Percentiles rank a stretch among this genome's conserved stretches.
These are phyloP conservation scores for Metarhizium anisopliae DNA, from an alignment of 2,329 filamentous ascomycete genomes.

Conservation along the genomic window DNA sequence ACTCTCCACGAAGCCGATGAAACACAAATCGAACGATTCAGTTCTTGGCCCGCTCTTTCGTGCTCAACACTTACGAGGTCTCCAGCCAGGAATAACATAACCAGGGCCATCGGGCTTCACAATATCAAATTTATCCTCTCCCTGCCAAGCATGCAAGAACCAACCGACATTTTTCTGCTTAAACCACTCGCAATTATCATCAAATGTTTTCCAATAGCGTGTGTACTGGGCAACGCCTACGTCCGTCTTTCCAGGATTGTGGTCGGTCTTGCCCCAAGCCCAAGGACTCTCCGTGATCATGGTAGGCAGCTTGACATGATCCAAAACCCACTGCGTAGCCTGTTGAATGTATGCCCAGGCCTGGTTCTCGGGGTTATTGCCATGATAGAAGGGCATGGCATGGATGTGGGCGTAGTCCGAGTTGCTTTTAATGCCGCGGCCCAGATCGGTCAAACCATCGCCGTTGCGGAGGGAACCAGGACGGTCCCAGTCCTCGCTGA, in stretches of 20 bases:
- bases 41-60: background rate
- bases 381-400: constrained; percentile 14
- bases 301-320: constrained; percentile 10
- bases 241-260: constrained; percentile 10
- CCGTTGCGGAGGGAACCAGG: constrained; percentile 2
- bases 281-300: constrained; percentile 13
- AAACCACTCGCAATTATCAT: constrained; percentile 13
- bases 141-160: constrained; percentile 13
- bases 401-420: constrained; percentile 13
- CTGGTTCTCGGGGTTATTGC: constrained; percentile 5
- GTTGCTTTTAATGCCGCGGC: constrained; percentile 10
- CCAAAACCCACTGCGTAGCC: constrained; percentile 9
- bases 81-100: constrained; percentile 13
- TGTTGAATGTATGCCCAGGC: constrained; percentile 11
- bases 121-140: constrained; percentile 12
- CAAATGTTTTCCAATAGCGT: constrained; percentile 11
- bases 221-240: constrained; percentile 9
- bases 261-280: constrained; percentile 10
- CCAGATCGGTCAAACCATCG: constrained; percentile 8
- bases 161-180: constrained; percentile 9
- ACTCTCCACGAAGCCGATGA: background rate
- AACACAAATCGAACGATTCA: background rate
- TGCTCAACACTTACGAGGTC: constrained; percentile 8
- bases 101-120: constrained; percentile 9
- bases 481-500: constrained; percentile 14